phyloP scores from a whole-genome alignment of 2,329 filamentous ascomycete species.

The Aspergillus fructus region DNA sequence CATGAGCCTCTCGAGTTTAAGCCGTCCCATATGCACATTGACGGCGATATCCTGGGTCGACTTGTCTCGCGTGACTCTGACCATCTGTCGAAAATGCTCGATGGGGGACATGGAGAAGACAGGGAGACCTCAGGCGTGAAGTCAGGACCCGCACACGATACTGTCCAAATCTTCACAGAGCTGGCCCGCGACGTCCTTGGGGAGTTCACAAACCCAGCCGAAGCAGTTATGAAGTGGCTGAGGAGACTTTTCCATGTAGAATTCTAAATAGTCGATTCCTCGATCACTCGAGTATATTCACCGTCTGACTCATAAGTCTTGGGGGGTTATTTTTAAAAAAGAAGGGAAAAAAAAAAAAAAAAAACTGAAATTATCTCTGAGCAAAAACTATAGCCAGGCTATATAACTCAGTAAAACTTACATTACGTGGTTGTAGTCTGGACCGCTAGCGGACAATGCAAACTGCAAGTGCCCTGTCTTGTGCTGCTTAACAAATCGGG shows the following conservation, averaged over 20 bases:
- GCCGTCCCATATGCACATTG: constrained; percentile 59
- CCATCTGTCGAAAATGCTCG: constrained; percentile 33
- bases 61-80: constrained; percentile 48
- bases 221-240: constrained; percentile 36
- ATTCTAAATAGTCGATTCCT: constrained; percentile 14
- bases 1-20: constrained; percentile 44
- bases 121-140: constrained; percentile 11
- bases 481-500: constrained; percentile 10
- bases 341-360: neutral
- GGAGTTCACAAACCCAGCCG: constrained; percentile 23
- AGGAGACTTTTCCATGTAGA: constrained; percentile 30
- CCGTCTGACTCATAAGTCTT: neutral
- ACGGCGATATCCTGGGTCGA: constrained; percentile 64
- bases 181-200: constrained; percentile 53
- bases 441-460: neutral
- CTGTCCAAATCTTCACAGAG: constrained; percentile 46
- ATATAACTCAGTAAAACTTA: neutral
- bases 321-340: neutral
- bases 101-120: constrained; percentile 16
- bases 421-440: neutral
- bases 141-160: constrained; percentile 14
- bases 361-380: neutral
- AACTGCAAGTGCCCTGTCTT: neutral
- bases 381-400: neutral
- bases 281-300: neutral